Base-by-base conservation (phyloP, 1,284 basidiomycete genomes). In the Austroboletus niveus region DNA sequence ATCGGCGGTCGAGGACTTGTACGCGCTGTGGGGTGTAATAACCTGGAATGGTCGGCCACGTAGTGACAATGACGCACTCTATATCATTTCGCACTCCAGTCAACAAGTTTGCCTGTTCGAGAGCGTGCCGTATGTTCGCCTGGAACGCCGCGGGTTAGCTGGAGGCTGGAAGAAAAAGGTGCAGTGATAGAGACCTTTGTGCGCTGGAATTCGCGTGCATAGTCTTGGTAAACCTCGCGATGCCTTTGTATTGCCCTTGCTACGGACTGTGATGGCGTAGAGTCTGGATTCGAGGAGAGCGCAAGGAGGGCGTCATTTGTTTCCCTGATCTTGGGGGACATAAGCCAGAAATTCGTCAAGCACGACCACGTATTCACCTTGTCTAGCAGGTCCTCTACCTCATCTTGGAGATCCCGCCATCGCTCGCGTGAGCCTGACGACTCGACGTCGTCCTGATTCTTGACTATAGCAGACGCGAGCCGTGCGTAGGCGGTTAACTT, bases 81-180 rank as follows among this genome's bases (percentile, higher is more conserved):
- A 98, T 98, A 62, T 99, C 96, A 60, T 95, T 94, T 55, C 94
- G 81, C 3, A 98, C 94, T n/a, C 90, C 92, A 29, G 83, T 88
- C 20, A 99, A 76, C 15, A 99, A 73, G 68, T 93, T 95, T 1
- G 87, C 87, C 63, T 94, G 82, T 64, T 95, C 89, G 43, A 96
- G 72, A 1, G 93, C 92, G 53, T 85, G 78, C 60, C 92, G 81
- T n/a, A 94, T 84, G 66, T 90, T 94, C 30, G 78, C 73, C 90
- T 92, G 60, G 1, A 47, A 49, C 7, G n/a, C 7, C 44, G 27
- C 45, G 35, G 29, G 31, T 47, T 32, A 45, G 56, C 51, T 51
- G 12, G 2, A 47, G 41, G 39, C 11, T 12, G 27, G 36, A 42
- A 54, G 29, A 40, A 27, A 32, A 45, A 17, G 17, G 24, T 35